Base-by-base conservation (phyloP, 2,329 filamentous ascomycete species). In the Phialophora chinensis region DNA sequence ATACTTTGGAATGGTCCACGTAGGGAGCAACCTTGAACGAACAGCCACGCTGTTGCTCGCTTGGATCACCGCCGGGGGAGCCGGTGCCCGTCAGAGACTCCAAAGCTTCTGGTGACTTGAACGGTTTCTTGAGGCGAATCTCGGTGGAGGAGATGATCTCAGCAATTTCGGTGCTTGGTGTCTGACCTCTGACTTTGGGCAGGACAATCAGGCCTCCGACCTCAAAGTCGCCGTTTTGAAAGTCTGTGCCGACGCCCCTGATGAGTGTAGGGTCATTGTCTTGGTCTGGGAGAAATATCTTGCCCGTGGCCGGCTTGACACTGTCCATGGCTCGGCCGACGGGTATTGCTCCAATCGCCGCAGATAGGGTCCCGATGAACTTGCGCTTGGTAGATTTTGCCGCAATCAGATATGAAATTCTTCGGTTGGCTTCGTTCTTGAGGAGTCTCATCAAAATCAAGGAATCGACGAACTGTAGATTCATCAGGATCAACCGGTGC, bases 1-100 rank as follows among this genome's bases (percentile, higher is more conserved):
- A 98, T 31, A 98, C 94, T 72, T 92, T 87, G 33, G 90, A 93
- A 81, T 98, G 94, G 77, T 98, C 93, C 50, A 97, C 93, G 75
- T 97, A 93, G 2, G 94, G 94, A 2, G 94, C 93, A 53, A 93
- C 83, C 80, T 95, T 95, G 83, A 90, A 98, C 73, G 89, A 90
- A 58, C 88, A 91, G 25, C 95, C 94, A 52, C 85, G 85, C 49
- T 89, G 90, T 60, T 93, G 83, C 72, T 93, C 90, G 17, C 53
- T 53, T 55, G 35, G 38, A 8, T 49, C 42, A 20, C 44, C 50
- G 31, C 33, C 44, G 1, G 29, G 50, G n/a, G 66, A 49, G n/a
- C 55, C 87, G 66, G 91, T 86, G 6, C 92, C 92, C 0, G 93
- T 97, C 71, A 98, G 82, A 80, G 97, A 93, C 73, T 85, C 83